These are phyloP conservation scores for Sesbania bispinosa DNA, from an alignment of 306 rosid species.

Conservation along the genomic window DNA sequence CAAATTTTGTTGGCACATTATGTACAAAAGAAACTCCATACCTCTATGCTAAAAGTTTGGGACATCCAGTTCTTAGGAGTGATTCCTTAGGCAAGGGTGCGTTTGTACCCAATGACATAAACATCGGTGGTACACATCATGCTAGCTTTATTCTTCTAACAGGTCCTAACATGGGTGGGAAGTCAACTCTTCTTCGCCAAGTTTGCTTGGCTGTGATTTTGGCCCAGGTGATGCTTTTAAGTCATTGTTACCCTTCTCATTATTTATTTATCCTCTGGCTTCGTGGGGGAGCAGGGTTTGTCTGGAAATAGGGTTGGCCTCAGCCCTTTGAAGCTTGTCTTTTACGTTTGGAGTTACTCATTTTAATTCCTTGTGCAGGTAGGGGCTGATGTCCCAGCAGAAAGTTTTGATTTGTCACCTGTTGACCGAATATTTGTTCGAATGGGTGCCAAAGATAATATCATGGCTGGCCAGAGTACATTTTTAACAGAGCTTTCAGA, in stretches of 20 bases:
- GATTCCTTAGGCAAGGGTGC: slow-evolving; percentile 83
- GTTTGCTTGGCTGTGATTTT: slow-evolving; percentile 87
- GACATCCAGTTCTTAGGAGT: slow-evolving; percentile 86
- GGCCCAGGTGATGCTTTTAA: slow-evolving; percentile 71
- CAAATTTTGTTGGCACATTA: slow-evolving; percentile 48
- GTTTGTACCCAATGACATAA: slow-evolving; percentile 77
- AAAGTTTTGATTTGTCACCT: slow-evolving; percentile 77
- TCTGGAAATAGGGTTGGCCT: not conserved
- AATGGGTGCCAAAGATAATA: slow-evolving; percentile 97
- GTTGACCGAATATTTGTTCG: slow-evolving; percentile 89
- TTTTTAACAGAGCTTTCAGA: slow-evolving; percentile 92
- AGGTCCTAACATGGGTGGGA: slow-evolving; percentile 99
- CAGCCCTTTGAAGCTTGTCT: not conserved
- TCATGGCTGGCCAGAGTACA: slow-evolving; percentile 98
- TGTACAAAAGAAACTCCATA: slow-evolving; percentile 51
- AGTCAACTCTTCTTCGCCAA: slow-evolving; percentile 96
- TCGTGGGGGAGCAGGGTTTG: not conserved
- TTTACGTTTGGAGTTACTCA: slow-evolving; percentile 14
- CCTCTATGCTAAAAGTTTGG: slow-evolving; percentile 68
- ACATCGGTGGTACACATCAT: slow-evolving; percentile 69
- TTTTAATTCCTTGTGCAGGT: slow-evolving; percentile 51
- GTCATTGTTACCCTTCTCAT: slow-evolving; percentile 11
- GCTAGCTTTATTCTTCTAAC: slow-evolving; percentile 81
- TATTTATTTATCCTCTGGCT: not conserved
- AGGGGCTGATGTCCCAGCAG: slow-evolving; percentile 96